phyloP scores from a whole-genome alignment of 768 basidiomycete genomes.

The Scleroderma citrinum region DNA sequence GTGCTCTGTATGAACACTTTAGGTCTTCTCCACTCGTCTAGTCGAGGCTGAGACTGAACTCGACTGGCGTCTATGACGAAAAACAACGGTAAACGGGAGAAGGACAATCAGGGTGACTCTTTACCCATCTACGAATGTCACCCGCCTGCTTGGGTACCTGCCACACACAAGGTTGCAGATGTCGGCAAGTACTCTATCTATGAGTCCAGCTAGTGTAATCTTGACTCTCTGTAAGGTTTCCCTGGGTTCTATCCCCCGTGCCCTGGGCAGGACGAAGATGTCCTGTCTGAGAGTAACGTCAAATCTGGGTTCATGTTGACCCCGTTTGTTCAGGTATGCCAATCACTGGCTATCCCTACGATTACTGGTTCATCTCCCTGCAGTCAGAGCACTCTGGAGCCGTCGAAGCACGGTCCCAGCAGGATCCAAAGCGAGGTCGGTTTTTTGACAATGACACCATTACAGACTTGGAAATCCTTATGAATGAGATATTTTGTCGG shows the following conservation, averaged over 20 bases:
- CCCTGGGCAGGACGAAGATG: constrained; percentile 70
- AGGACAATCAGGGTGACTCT: constrained; percentile 4
- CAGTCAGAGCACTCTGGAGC: constrained; percentile 4
- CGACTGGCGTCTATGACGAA: constrained; percentile 13
- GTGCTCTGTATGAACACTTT: too few relatives aligned
- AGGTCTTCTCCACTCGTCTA: neutral
- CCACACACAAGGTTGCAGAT: constrained; percentile 59
- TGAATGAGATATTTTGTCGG: constrained; percentile 69
- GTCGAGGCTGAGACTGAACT: neutral
- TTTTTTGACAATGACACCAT: constrained; percentile 49
- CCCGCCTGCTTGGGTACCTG: constrained; percentile 72
- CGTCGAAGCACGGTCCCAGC: constrained; percentile 12
- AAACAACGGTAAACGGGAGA: constrained; percentile 21
- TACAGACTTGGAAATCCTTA: constrained; percentile 61
- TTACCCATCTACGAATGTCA: constrained; percentile 57
- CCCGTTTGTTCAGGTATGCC: constrained; percentile 53
- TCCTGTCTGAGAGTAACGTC: constrained; percentile 57
- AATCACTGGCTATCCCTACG: neutral
- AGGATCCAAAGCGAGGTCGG: constrained; percentile 32
- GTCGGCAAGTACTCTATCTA: constrained; percentile 42
- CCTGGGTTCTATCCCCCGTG: constrained; percentile 72
- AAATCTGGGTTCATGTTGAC: constrained; percentile 57
- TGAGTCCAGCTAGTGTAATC: neutral
- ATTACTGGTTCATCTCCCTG: neutral
- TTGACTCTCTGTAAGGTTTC: constrained; percentile 45